Evolutionary conservation across 2,329 filamentous ascomycete species (phyloP).

Genomic region (Colletotrichum sp.): DNA sequence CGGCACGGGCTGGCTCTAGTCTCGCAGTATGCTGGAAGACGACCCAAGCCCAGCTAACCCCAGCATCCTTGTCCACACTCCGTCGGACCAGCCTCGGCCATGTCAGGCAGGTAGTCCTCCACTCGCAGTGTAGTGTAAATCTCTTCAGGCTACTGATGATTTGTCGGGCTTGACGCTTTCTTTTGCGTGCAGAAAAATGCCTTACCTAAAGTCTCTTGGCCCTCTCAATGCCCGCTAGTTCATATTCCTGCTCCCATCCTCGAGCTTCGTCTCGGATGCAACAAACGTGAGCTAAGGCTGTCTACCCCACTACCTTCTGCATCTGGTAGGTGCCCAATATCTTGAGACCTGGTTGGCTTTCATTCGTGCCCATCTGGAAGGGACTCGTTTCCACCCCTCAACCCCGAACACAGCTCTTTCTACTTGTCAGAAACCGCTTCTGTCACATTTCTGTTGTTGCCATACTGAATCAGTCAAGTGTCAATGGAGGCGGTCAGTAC

Average conservation of each 20-base stretch:
- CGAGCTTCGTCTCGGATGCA: neutral
- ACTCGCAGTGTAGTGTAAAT: neutral
- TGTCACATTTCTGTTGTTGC: neutral
- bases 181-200: conserved; percentile 4
- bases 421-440: neutral
- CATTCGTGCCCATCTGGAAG: neutral
- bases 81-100: conserved; percentile 8
- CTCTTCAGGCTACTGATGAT: neutral
- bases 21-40: neutral
- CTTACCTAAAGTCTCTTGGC: neutral
- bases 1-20: neutral
- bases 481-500: conserved; percentile 19
- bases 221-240: neutral
- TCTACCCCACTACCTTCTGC: neutral
- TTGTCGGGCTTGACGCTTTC: conserved; percentile 2
- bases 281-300: conserved; percentile 4
- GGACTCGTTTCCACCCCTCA: neutral
- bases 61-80: conserved; percentile 6
- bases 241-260: neutral
- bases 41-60: conserved; percentile 13
- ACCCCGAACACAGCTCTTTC: neutral
- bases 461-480: neutral
- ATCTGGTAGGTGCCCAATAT: neutral
- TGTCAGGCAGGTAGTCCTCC: neutral
- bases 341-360: neutral